Conservation (phyloP, 208 protist genomes). For the Leishmania aethiopica region DNA sequence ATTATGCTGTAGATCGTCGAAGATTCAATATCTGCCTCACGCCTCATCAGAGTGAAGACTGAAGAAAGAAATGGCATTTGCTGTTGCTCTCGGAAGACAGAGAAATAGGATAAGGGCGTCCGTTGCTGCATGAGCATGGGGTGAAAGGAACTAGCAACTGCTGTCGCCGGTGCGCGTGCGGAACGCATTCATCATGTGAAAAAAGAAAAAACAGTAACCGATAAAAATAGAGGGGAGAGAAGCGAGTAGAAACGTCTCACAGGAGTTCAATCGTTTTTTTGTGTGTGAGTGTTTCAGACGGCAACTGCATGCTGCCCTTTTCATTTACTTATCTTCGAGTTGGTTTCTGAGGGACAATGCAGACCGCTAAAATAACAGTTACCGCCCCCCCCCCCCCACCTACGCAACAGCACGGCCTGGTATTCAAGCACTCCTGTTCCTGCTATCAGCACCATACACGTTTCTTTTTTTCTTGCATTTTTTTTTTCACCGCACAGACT, state of each 20-base stretch:
- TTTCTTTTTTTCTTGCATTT: constrained; percentile 1
- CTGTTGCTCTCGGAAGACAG: not conserved
- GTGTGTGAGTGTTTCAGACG: not conserved
- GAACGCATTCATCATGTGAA: not conserved
- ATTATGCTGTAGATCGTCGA: not conserved
- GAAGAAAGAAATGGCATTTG: constrained; percentile 10
- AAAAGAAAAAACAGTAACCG: not conserved
- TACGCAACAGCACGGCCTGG: not conserved
- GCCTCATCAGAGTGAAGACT: constrained; percentile 24
- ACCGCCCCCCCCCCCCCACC: not conserved
- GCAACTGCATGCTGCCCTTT: not conserved
- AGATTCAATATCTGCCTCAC: not conserved
- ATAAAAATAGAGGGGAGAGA: not conserved
- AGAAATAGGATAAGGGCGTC: constrained; percentile 1
- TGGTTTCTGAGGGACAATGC: not conserved
- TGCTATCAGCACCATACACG: not conserved
- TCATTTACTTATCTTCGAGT: not conserved
- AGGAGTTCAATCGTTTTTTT: not conserved
- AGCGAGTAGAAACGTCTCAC: not conserved
- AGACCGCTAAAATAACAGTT: not conserved
- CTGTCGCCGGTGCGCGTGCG: not conserved
- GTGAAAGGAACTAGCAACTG: not conserved
- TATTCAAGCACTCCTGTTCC: not conserved
- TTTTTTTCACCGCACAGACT: constrained; percentile 69
- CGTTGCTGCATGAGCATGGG: not conserved